A percentile compares a stretch with the other conserved stretches of the same genome.
phyloP scores from a whole-genome alignment of 148 eudicot species.

The Spergularia bocconei region DNA sequence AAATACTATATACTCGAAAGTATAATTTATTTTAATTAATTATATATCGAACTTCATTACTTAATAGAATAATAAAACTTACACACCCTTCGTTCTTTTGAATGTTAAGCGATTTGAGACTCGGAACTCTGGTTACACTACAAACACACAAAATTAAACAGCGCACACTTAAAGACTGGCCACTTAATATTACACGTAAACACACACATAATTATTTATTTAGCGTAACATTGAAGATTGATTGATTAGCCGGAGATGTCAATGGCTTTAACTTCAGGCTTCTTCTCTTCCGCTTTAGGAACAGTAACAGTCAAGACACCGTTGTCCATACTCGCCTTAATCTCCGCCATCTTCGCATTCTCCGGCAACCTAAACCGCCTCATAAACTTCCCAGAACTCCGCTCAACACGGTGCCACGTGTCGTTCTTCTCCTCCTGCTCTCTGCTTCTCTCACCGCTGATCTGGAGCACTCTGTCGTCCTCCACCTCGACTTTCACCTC shows the following conservation, averaged over 20 bases:
- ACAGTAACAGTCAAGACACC: slow-evolving; percentile 36
- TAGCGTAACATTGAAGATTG: too few relatives aligned
- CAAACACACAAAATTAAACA: too few relatives aligned
- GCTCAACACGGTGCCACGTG: slow-evolving; percentile 39
- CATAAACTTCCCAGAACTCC: slow-evolving; percentile 34
- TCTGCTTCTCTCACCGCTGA: slow-evolving; percentile 38
- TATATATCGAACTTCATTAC: too few relatives aligned
- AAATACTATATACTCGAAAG: too few relatives aligned
- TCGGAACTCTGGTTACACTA: too few relatives aligned
- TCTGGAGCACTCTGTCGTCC: slow-evolving; percentile 32
- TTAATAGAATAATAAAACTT: too few relatives aligned
- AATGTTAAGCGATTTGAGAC: too few relatives aligned
- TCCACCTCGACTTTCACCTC: slow-evolving; percentile 50
- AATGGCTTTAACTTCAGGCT: slow-evolving; percentile 29
- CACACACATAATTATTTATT: neutral
- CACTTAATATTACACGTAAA: too few relatives aligned
- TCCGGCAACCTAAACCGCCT: slow-evolving; percentile 44
- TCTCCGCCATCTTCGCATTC: slow-evolving; percentile 32
- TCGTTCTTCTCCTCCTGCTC: slow-evolving; percentile 33
- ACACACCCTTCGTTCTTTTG: too few relatives aligned
- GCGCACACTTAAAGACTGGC: too few relatives aligned
- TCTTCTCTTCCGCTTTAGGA: slow-evolving; percentile 26
- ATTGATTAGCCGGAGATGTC: slow-evolving; percentile 20
- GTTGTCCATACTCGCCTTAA: slow-evolving; percentile 35
- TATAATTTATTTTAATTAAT: too few relatives aligned